Conservation (phyloP, 352 stramenopile species). For the Phytophthora pisi region DNA sequence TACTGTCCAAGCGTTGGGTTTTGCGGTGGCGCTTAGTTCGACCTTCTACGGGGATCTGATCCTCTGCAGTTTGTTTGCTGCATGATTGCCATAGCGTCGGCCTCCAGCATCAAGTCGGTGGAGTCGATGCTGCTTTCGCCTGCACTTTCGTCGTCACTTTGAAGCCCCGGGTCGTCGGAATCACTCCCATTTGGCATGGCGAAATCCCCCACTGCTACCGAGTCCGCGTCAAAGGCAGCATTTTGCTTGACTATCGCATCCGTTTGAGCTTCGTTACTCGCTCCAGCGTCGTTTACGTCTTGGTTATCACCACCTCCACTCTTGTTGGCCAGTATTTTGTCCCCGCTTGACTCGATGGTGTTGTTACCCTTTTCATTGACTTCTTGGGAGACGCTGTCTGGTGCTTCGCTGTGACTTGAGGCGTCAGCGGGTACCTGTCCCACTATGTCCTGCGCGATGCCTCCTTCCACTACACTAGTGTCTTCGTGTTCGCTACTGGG, state of each 20-base stretch:
- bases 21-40: conserved; percentile 8
- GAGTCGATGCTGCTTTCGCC: conserved; percentile 38
- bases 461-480: too few species aligned
- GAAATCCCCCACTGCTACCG: conserved; percentile 5
- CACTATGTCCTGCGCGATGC: too few species aligned
- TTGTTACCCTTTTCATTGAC: neutral
- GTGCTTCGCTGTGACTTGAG: neutral
- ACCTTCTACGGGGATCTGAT: neutral
- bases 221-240: neutral
- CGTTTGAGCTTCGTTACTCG: neutral
- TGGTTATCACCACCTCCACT: neutral
- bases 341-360: too few species aligned
- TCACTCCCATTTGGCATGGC: conserved; percentile 4
- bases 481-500: too few species aligned
- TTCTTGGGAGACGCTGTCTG: neutral
- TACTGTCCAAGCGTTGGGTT: conserved; percentile 21
- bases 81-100: conserved; percentile 32
- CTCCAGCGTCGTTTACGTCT: neutral
- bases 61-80: neutral
- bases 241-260: neutral
- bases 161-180: conserved; percentile 1
- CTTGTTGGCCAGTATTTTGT: too few species aligned
- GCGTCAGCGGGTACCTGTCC: too few species aligned
- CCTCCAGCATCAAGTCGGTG: conserved; percentile 42
- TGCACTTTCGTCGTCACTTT: conserved; percentile 12